phyloP scores from a whole-genome alignment of 2,329 filamentous ascomycete species.

The Calonectria honghensis region DNA sequence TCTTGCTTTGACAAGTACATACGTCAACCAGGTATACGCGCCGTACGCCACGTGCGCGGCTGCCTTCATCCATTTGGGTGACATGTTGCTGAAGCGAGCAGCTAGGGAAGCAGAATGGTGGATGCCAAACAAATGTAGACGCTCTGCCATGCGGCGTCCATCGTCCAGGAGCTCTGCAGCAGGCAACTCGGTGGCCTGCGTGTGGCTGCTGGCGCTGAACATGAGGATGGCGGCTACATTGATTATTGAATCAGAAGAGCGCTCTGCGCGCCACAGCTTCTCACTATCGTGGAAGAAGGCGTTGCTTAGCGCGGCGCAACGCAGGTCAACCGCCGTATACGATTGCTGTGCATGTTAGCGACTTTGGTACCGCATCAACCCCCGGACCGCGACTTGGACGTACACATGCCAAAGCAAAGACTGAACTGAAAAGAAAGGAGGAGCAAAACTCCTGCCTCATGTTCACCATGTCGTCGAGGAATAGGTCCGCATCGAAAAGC shows the following conservation, averaged over 20 bases:
- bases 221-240: slow-evolving; percentile 46
- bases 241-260: slow-evolving; percentile 40
- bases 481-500: slow-evolving; percentile 58
- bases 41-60: slow-evolving; percentile 2
- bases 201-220: slow-evolving; percentile 38
- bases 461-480: slow-evolving; percentile 57
- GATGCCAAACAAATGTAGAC: slow-evolving; percentile 29
- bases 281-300: slow-evolving; percentile 40
- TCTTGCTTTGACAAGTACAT: neutral
- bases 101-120: neutral
- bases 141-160: slow-evolving; percentile 33
- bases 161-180: slow-evolving; percentile 16
- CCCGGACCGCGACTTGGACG: neutral
- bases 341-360: slow-evolving; percentile 9
- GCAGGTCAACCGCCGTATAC: slow-evolving; percentile 20
- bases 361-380: neutral
- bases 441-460: slow-evolving; percentile 55
- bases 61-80: neutral
- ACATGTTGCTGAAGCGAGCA: neutral
- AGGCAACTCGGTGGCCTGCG: neutral
- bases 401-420: slow-evolving; percentile 60
- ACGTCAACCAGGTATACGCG: slow-evolving; percentile 17
- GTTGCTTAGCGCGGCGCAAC: slow-evolving; percentile 23
- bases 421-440: slow-evolving; percentile 56
- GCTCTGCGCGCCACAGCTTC: slow-evolving; percentile 43